A percentile compares a stretch with the other conserved stretches of the same genome.
These are phyloP conservation scores for Debaryomyces psychrophilus DNA, from an alignment of 1,139 yeast species.

Conservation along the genomic window DNA sequence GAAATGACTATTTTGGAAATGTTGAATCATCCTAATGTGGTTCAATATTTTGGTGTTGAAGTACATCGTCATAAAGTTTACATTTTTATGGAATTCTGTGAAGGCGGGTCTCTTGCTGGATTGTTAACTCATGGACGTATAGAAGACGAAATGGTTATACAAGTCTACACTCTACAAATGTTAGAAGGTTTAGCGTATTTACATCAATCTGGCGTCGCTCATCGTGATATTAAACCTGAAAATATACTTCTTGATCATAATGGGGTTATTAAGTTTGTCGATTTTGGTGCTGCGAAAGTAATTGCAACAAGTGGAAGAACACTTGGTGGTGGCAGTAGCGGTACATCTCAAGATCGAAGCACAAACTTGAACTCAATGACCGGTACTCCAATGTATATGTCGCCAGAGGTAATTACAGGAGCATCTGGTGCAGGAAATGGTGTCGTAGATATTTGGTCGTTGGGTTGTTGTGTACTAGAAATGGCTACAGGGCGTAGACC, in stretches of 20 bases:
- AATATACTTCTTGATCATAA: constrained; percentile 87
- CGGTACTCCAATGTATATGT: constrained; percentile 99
- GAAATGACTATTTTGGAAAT: constrained; percentile 97
- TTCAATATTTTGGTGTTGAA: constrained; percentile 95
- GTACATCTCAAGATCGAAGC: constrained; percentile 14
- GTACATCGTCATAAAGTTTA: constrained; percentile 95
- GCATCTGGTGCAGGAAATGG: constrained; percentile 66
- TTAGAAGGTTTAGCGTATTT: constrained; percentile 93
- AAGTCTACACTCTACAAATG: constrained; percentile 88
- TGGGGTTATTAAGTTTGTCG: constrained; percentile 93
- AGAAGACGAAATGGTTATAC: constrained; percentile 93
- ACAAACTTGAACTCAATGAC: constrained; percentile 59
- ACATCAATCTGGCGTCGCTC: constrained; percentile 95
- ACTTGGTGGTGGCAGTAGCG: constrained; percentile 18
- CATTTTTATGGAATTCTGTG: constrained; percentile 96
- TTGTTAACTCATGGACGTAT: constrained; percentile 83
- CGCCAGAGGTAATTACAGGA: constrained; percentile 95
- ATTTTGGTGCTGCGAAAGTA: constrained; percentile 97
- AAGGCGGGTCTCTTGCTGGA: constrained; percentile 90
- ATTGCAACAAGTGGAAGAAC: constrained; percentile 70
- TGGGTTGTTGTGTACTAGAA: constrained; percentile 79
- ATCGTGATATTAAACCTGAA: constrained; percentile 95
- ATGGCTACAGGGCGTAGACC: constrained; percentile 86
- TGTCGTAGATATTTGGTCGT: constrained; percentile 81
- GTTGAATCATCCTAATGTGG: constrained; percentile 94